Percentiles rank a stretch among this genome's conserved stretches.
phyloP scores from a whole-genome alignment of 495 filamentous ascomycete genomes.

The Penicillium psychrofluorescens region DNA sequence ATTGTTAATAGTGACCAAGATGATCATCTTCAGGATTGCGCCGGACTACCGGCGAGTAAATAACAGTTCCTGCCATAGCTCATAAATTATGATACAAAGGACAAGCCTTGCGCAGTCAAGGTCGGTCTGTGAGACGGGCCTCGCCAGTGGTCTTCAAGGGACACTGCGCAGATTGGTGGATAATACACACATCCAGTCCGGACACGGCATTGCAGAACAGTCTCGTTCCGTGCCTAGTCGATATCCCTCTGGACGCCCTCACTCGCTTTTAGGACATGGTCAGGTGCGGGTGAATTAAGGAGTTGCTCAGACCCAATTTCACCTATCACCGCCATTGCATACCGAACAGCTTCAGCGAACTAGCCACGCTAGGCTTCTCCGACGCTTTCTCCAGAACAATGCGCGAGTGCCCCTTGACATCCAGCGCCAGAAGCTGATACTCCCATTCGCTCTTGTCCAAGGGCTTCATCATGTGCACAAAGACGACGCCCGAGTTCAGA shows the following conservation, averaged over 20 bases:
- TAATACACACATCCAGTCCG: too few species aligned
- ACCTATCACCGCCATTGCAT: slow-evolving; percentile 42
- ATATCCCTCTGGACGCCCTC: too few species aligned
- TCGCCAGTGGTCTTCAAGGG: too few species aligned
- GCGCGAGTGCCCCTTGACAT: slow-evolving; percentile 55
- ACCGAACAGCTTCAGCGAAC: slow-evolving; percentile 42
- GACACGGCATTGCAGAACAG: too few species aligned
- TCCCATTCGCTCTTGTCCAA: slow-evolving; percentile 59
- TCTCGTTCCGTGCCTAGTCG: too few species aligned
- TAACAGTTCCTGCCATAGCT: too few species aligned
- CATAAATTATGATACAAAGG: slow-evolving; percentile 8
- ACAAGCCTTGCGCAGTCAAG: background rate
- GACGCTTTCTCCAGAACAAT: slow-evolving; percentile 41
- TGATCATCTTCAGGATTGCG: background rate
- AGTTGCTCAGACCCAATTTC: too few species aligned
- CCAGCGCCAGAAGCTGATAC: slow-evolving; percentile 74
- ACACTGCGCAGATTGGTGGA: too few species aligned
- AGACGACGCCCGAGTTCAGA: slow-evolving; percentile 62
- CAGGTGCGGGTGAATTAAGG: too few species aligned
- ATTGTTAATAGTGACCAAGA: slow-evolving; percentile 12
- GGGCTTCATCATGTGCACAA: slow-evolving; percentile 67
- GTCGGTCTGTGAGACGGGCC: too few species aligned
- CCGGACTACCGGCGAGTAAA: background rate
- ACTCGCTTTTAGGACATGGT: too few species aligned
- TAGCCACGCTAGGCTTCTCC: slow-evolving; percentile 30